Evolutionary conservation across 1,284 basidiomycete genomes (phyloP).

Genomic region (Apiotrichum sp.): DNA sequence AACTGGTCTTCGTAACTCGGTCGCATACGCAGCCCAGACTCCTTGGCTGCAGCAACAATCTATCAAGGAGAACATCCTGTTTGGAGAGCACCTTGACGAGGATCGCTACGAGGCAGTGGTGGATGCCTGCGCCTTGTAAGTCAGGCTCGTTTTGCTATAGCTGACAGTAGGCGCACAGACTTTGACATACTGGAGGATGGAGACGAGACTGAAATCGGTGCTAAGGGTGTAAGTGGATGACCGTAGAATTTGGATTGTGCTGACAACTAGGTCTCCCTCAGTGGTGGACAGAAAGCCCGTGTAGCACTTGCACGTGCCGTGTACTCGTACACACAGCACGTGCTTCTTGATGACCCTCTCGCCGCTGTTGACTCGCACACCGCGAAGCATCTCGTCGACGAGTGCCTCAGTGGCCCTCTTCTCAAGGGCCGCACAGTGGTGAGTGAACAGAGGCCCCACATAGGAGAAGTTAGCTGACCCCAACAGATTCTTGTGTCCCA

Average conservation of each 20-base stretch:
- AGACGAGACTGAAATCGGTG: constrained; percentile 65
- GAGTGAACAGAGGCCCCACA: constrained; percentile 8
- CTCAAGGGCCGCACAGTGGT: constrained; percentile 61
- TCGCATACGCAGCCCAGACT: constrained; percentile 78
- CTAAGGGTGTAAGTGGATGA: constrained; percentile 57
- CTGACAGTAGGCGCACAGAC: constrained; percentile 50
- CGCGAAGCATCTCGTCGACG: constrained; percentile 62
- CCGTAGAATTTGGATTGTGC: constrained; percentile 3
- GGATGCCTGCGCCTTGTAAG: constrained; percentile 68
- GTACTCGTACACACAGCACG: constrained; percentile 55
- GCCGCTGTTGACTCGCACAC: constrained; percentile 87
- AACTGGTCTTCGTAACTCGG: constrained; percentile 61
- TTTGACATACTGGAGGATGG: constrained; percentile 70
- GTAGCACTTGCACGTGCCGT: constrained; percentile 54
- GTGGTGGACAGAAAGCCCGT: constrained; percentile 74
- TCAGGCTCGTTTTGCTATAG: neutral
- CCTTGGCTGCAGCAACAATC: constrained; percentile 67
- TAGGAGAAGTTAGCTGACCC: too few species aligned
- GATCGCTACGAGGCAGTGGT: constrained; percentile 65
- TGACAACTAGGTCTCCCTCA: constrained; percentile 38
- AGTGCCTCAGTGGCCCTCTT: constrained; percentile 60
- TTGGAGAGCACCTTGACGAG: constrained; percentile 62
- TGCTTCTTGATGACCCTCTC: constrained; percentile 82
- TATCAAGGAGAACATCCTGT: constrained; percentile 58
- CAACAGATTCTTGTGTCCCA: constrained; percentile 70